These are phyloP conservation scores for Penicillium sp. DNA, from an alignment of 2,329 filamentous ascomycete genomes.

Conservation along the genomic window DNA sequence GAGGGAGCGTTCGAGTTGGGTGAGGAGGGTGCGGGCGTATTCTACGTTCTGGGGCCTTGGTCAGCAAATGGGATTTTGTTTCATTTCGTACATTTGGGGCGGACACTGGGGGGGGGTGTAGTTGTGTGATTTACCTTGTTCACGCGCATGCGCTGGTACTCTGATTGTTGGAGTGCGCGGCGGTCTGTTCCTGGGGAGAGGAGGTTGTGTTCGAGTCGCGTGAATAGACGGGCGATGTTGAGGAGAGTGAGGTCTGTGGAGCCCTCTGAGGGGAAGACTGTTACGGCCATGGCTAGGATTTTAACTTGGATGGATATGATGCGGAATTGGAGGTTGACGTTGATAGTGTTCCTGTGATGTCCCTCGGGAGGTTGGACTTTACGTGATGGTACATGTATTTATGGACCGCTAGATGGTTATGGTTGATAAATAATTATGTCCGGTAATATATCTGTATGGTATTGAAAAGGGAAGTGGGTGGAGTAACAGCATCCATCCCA, in stretches of 20 bases:
- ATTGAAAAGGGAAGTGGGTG: too few relatives aligned
- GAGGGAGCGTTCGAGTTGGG: slow-evolving; percentile 41
- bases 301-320: neutral
- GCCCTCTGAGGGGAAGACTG: slow-evolving; percentile 16
- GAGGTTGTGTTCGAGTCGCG: slow-evolving; percentile 44
- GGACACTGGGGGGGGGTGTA: accelerated
- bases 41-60: slow-evolving; percentile 40
- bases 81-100: neutral
- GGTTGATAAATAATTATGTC: too few relatives aligned
- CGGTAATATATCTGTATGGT: too few relatives aligned
- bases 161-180: slow-evolving; percentile 37
- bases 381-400: too few relatives aligned
- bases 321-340: too few relatives aligned
- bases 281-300: slow-evolving; percentile 16
- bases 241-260: slow-evolving; percentile 35
- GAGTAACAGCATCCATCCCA: too few relatives aligned
- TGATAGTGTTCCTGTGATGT: too few relatives aligned
- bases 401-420: too few relatives aligned
- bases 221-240: slow-evolving; percentile 42
- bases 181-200: slow-evolving; percentile 39
- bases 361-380: too few relatives aligned
- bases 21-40: slow-evolving; percentile 43
- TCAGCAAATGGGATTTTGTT: neutral
- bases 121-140: slow-evolving; percentile 30
- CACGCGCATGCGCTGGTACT: slow-evolving; percentile 44